Evolutionary conservation across 1,284 basidiomycete species (phyloP).

Genomic region (Veloboletus limbatus): DNA sequence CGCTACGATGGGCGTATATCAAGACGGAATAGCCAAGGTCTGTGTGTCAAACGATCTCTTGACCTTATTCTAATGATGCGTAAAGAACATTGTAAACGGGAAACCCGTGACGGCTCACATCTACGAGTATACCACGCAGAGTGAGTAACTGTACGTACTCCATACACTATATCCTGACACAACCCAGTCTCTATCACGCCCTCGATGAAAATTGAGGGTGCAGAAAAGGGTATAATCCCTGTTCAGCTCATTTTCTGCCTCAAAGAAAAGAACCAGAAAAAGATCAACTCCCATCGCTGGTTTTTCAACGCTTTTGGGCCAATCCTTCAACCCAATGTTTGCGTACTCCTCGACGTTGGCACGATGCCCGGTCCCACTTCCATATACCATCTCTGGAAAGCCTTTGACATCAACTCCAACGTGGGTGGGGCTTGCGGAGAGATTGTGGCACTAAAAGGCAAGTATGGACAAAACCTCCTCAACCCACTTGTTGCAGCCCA

Average conservation of each 20-base stretch:
- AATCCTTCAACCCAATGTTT: conserved; percentile 83
- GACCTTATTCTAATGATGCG: background rate
- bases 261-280: conserved; percentile 91
- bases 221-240: conserved; percentile 79
- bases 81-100: conserved; percentile 77
- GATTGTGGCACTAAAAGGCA: conserved; percentile 90
- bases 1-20: conserved; percentile 85
- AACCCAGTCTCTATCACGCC: conserved; percentile 75
- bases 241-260: conserved; percentile 94
- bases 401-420: conserved; percentile 94
- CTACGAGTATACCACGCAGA: conserved; percentile 92
- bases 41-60: conserved; percentile 10
- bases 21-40: conserved; percentile 87
- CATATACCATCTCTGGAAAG: conserved; percentile 97
- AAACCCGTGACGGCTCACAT: conserved; percentile 89
- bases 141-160: conserved; percentile 40
- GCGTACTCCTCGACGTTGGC: conserved; percentile 92
- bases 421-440: conserved; percentile 98
- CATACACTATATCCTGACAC: conserved; percentile 14
- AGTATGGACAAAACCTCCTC: conserved; percentile 70
- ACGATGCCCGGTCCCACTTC: conserved; percentile 87
- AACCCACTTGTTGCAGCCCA: conserved; percentile 90
- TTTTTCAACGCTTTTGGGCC: conserved; percentile 88
- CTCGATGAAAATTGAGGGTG: conserved; percentile 78
- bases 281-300: conserved; percentile 94